These are phyloP conservation scores for Eimeria necatrix DNA, from an alignment of 169 alveolate species.

Conservation along the genomic window DNA sequence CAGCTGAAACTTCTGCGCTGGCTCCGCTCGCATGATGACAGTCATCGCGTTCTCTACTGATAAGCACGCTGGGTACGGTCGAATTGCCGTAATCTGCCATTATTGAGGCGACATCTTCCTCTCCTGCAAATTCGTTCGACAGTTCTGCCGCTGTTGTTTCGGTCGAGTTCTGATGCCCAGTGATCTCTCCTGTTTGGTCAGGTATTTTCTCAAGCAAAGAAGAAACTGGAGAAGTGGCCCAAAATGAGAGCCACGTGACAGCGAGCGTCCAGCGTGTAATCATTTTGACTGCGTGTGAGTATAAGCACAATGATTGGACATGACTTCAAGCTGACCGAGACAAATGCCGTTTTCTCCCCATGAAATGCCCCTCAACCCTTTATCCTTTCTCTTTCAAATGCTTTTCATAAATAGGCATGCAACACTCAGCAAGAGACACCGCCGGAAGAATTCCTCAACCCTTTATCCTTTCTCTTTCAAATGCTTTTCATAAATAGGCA, in stretches of 20 bases:
- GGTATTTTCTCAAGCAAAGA: neutral
- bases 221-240: neutral
- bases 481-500: neutral
- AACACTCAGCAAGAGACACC: slow-evolving; percentile 35
- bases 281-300: too few species aligned
- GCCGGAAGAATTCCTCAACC: slow-evolving; percentile 17
- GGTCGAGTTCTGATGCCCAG: neutral
- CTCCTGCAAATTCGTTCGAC: slow-evolving; percentile 46
- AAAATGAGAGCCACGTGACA: neutral
- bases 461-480: neutral
- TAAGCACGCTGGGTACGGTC: neutral
- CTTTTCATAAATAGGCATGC: neutral
- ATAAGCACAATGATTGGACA: neutral
- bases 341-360: neutral
- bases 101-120: slow-evolving; percentile 30
- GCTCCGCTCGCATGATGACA: neutral
- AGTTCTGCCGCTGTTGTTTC: slow-evolving; percentile 33
- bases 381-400: neutral
- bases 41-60: slow-evolving; percentile 13
- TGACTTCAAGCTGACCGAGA: neutral
- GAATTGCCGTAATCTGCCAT: slow-evolving; percentile 8
- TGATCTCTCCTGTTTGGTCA: neutral
- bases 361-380: neutral
- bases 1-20: neutral
- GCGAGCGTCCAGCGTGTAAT: neutral